Base-by-base conservation (phyloP, 441 rosid species). In the Macaranga tanarius region DNA sequence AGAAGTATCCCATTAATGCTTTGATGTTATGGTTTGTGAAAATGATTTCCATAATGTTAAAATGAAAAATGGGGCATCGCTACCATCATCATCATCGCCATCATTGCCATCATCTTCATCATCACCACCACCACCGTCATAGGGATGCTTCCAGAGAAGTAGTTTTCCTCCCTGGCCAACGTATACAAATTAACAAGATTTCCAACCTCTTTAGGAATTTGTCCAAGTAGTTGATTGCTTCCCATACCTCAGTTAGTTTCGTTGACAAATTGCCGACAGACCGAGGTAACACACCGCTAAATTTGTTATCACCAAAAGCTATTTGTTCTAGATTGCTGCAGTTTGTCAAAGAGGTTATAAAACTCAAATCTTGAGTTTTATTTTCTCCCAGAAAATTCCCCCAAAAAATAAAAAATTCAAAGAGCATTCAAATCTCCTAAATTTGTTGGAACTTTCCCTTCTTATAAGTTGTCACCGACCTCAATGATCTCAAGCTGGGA, bases 261-360 rank as follows among this genome's bases (percentile, higher is more conserved):
- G 76, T n/a, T n/a, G n/a, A 55, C 47, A 73, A 17, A 55, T 65
- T 73, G 10, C 31, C 45, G 15, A 73, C 7, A 3, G 55, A 40
- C 0, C 0, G 12, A 11, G 75, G 70, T 7, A 73, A 65, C 57
- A 2, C 19, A 13, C 75, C 75, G 15, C 48, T 31, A 64, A 73
- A 47, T 9, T 26, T 11, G 13, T 65, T 44, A 0, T 5, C 0
- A 19, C 2, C n/a, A 42, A 73, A 25, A 7, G 4, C 11, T 4
- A 73, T 15, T 10, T 0, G 0, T 26, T n/a, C 4, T 6, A 73
- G 23, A 19, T 26, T 25, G 19, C 44, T 70, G 25, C 73, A 70
- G 13, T 70, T 58, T 31, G 65, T 16, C 7, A 70, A 45, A 31
- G 73, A 70, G 5, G 5, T 26, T 10, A 70, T 26, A 44, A 70